Base-by-base conservation (phyloP, 306 rosid genomes). In the Dryas alaskensis region DNA sequence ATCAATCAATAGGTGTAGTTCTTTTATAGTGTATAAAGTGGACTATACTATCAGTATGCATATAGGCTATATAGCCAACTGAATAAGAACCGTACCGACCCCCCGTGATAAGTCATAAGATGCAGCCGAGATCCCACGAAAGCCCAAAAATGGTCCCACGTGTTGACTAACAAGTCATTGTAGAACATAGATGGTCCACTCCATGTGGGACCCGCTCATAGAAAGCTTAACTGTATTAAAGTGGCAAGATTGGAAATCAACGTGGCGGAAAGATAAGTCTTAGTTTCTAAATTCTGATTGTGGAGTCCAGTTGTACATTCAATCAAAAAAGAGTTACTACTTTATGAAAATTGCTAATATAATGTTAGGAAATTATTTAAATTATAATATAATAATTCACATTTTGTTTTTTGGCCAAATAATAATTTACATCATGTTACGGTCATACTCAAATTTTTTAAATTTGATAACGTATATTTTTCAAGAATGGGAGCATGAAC, bases 251-350 rank as follows among this genome's bases (percentile, higher is more conserved):
- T 37, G 14, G 66, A 77, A 51, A 25, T 31, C 61, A 73, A 50
- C 62, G 65, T 79, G 79, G 76, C 83, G 52, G 17, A 37, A 50
- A 16, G 73, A 72, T 12, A 65, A 54, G 73, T 54, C 73, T 70
- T n/a, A 47, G 8, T 4, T n/a, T 14, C 46, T 3, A 27, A 10
- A 13, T 37, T 12, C 72, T 72, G 81, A 63, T 64, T 54, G 86
- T 82, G 86, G 87, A 78, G 10, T 83, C 85, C 87, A 82, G 87
- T 69, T 82, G 77, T 78, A 39, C 62, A 62, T 31, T 22, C 64
- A 58, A 43, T 27, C 40, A 4, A 3, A 31, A 31, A 31, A 31
- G 2, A 31, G 0, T 31, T 31, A 1, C 37, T 31, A 1, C 37
- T 31, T 31, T 1, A 31, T 31, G 2, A 1, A 31, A 31, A 1